These are phyloP conservation scores for Suhomyces bokatorum DNA, from an alignment of 1,139 yeast species.

Conservation along the genomic window DNA sequence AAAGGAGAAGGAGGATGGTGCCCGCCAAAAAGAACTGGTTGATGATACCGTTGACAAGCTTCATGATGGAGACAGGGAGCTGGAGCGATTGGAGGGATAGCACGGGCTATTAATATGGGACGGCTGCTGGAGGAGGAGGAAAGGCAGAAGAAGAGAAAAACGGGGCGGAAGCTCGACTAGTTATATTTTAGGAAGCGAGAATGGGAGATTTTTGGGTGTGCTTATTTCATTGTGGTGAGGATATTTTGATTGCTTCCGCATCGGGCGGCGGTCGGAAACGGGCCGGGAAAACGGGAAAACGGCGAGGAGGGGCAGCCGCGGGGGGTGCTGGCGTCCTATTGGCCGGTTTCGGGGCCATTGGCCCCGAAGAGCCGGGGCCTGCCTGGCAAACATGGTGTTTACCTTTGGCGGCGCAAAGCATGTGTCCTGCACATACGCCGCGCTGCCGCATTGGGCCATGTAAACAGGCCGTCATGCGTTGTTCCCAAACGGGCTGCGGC, in stretches of 20 bases:
- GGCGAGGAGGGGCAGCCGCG: not conserved
- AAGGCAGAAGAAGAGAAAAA: not conserved
- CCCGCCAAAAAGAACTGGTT: constrained; percentile 50
- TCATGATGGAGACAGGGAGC: constrained; percentile 26
- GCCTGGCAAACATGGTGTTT: no score
- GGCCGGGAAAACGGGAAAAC: not conserved
- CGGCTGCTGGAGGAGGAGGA: not conserved
- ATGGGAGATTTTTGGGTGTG: constrained; percentile 8
- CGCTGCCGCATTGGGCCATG: constrained; percentile 3
- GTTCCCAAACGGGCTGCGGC: constrained; percentile 3
- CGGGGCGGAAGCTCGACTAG: constrained; percentile 2
- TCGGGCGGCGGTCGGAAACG: constrained; percentile 2
- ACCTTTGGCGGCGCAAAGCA: not conserved
- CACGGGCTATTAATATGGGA: not conserved
- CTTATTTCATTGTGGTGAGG: constrained; percentile 8
- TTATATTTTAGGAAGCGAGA: constrained; percentile 7
- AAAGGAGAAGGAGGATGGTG: constrained; percentile 56
- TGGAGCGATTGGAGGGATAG: not conserved
- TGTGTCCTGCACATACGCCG: not conserved
- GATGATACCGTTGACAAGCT: constrained; percentile 32
- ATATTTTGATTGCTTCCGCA: constrained; percentile 13
- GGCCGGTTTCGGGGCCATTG: not conserved
- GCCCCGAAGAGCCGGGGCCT: not conserved
- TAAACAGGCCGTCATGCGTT: constrained; percentile 8
- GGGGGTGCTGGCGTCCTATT: not conserved